phyloP scores from a whole-genome alignment of 352 stramenopile genomes.

The Phytophthora fragariae region DNA sequence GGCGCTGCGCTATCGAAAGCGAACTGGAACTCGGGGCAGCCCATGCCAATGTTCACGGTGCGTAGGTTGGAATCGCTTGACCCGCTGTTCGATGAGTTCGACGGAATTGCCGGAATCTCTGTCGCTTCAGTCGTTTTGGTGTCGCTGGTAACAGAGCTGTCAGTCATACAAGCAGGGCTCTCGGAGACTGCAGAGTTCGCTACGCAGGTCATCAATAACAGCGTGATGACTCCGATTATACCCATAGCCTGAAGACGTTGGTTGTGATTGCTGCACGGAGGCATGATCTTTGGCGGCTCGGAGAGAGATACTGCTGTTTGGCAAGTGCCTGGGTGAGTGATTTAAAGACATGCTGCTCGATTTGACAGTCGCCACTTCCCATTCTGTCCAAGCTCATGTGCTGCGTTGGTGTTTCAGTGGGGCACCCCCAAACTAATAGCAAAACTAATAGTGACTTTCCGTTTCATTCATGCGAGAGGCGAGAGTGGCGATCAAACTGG shows the following conservation, averaged over 20 bases:
- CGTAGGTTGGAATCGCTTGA: constrained; percentile 11
- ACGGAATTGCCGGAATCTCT: background rate
- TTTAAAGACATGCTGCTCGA: background rate
- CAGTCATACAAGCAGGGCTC: background rate
- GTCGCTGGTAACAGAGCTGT: background rate
- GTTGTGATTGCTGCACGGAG: background rate
- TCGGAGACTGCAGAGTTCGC: background rate
- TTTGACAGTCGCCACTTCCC: background rate
- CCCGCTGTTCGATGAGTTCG: background rate
- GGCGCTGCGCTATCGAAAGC: constrained; percentile 47
- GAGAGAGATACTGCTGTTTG: background rate
- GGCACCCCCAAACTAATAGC: too few relatives aligned
- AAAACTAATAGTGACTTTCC: background rate
- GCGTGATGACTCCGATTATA: background rate
- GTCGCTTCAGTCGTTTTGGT: background rate
- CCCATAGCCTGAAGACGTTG: background rate
- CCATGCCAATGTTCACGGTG: constrained; percentile 41
- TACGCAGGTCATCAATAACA: background rate
- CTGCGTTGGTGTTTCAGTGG: too few relatives aligned
- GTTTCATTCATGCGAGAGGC: background rate
- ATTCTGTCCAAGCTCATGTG: background rate
- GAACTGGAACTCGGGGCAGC: constrained; percentile 58
- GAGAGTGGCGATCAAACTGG: background rate
- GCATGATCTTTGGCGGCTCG: background rate
- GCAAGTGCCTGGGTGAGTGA: background rate